A percentile compares a stretch with the other conserved stretches of the same genome.
These are phyloP conservation scores for Dryas integrifolia DNA, from an alignment of 331 rosid genomes.

Conservation along the genomic window DNA sequence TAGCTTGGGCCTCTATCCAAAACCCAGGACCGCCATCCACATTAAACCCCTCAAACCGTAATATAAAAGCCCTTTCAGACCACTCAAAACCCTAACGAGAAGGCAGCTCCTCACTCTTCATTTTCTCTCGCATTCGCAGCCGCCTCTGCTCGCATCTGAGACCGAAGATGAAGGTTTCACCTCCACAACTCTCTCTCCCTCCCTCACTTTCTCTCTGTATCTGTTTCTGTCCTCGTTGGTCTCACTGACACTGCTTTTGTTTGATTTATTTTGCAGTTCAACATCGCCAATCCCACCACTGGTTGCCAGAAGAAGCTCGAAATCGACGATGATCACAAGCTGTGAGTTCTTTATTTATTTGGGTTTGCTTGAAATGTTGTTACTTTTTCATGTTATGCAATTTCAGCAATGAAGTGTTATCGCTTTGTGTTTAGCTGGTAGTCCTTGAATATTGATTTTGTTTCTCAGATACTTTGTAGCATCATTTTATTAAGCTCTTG, in stretches of 20 bases:
- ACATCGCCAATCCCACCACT: constrained; percentile 87
- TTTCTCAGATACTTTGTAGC: background rate
- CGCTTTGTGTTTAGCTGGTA: background rate
- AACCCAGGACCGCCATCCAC: background rate
- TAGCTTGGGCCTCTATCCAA: background rate
- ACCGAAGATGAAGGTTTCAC: constrained; percentile 32
- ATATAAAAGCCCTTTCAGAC: background rate
- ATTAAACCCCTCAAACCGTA: background rate
- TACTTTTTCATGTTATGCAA: background rate
- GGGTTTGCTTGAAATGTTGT: background rate
- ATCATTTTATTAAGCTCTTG: background rate
- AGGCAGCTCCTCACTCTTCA: background rate
- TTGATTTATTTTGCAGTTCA: constrained; percentile 48
- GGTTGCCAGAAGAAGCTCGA: constrained; percentile 88
- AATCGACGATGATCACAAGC: constrained; percentile 79
- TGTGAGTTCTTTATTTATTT: constrained; percentile 33
- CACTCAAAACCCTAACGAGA: constrained; percentile 16
- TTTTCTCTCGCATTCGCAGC: constrained; percentile 18
- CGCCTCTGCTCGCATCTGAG: constrained; percentile 23
- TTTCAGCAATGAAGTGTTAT: background rate
- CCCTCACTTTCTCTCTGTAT: background rate
- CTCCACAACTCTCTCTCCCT: background rate
- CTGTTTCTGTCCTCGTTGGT: too few species aligned
- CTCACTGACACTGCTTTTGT: background rate
- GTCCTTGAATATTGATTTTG: background rate